Base-by-base conservation (phyloP, 306 rosid species). In the Cotoneaster glaucophyllus region DNA sequence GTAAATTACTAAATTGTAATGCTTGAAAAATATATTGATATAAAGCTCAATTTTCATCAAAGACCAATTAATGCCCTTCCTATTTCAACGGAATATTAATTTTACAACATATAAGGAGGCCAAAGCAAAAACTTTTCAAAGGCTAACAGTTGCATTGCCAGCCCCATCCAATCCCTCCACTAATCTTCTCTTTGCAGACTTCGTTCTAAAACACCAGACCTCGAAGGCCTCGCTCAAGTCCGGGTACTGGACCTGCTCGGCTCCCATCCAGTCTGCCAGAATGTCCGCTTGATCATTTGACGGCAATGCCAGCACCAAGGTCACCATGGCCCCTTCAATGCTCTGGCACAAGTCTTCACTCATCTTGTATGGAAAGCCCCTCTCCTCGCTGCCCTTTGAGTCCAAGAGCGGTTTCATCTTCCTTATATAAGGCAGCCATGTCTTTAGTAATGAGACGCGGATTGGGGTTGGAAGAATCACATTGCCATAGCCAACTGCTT, bases 221-320 rank as follows among this genome's bases (percentile, higher is more conserved):
- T 93, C 98, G 15, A 93, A 90, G 59, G 96, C 98, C 84, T 93
- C 98, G 0, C 87, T 91, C 88, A 91, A 77, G 75, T 93, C 96
- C 0, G 97, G 98, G 84, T 86, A 91, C 74, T 71, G 89, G 59
- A 87, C 82, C 80, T 90, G 88, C 78, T 86, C 77, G 0, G 81
- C 76, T 74, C 63, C 85, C 74, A 92, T 89, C 99, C 99, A 95
- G 18, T 92, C 97, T 28, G 90, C 92, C 39, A 95, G 81, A 84
- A 92, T 95, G 44, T 89, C 97, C 2, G 99, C 97, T 84, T 95
- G 99, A 82, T 95, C 96, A 71, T 84, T 92, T 8, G 98, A 90
- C 8, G 99, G 99, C 85, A 95, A 84, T 5, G 96, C 84, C 77
- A 90, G 81, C n/a, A 95, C 74, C 79, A 87, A 77, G 0, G 97